Conservation (phyloP, 1,139 yeast species). For the Taphrina betulina region DNA sequence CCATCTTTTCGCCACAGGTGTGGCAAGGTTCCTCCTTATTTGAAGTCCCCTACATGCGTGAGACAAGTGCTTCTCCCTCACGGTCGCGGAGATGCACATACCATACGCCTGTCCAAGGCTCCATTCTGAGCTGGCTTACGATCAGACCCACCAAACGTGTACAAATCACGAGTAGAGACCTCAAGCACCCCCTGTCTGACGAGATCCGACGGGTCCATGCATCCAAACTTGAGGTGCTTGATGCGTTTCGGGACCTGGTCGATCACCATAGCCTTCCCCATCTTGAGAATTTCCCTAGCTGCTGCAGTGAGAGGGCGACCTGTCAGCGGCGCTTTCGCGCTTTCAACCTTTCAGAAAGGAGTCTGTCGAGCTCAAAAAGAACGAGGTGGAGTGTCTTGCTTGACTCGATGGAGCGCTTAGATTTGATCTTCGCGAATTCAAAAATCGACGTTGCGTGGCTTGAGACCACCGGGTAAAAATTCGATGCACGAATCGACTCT, state of each 20-base stretch:
- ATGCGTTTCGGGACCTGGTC: constrained; percentile 36
- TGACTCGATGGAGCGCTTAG: no score
- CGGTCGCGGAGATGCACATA: constrained; percentile 36
- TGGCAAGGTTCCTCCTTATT: constrained; percentile 78
- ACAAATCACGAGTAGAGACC: constrained; percentile 84
- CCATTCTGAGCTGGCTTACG: constrained; percentile 77
- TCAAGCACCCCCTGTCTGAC: constrained; percentile 93
- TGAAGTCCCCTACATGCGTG: constrained; percentile 66
- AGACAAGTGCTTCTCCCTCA: not conserved
- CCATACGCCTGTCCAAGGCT: constrained; percentile 85
- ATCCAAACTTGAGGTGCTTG: constrained; percentile 88
- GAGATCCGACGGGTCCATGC: constrained; percentile 84
- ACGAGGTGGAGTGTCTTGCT: no score
- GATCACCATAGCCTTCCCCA: constrained; percentile 33
- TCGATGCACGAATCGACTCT: no score
- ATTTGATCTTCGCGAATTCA: no score
- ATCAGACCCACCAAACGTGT: constrained; percentile 76
- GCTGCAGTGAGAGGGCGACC: no score
- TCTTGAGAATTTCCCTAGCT: not conserved
- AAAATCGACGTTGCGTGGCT: no score
- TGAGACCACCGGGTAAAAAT: no score
- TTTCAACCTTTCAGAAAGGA: no score
- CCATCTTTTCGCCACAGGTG: constrained; percentile 89
- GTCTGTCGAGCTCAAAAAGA: no score
- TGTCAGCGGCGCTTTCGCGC: no score